Percentiles rank a stretch among this genome's conserved stretches.
Conservation (phyloP, 371 early-diverging fungal genomes). For the Actinomucor elegans region DNA sequence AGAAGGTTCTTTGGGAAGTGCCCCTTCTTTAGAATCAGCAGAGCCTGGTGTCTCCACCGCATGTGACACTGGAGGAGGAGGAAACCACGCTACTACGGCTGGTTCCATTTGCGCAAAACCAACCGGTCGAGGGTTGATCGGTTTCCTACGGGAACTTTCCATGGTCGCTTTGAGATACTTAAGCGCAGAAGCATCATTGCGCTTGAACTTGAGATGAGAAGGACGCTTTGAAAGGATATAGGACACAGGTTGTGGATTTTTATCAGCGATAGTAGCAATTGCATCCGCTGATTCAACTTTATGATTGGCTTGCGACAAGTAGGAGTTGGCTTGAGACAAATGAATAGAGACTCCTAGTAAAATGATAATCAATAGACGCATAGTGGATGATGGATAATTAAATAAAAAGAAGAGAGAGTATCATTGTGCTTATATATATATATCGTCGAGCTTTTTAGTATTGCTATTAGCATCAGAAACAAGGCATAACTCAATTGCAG, state of each 20-base stretch:
- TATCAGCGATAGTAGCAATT: no score
- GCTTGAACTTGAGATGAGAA: neutral
- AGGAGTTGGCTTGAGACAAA: no score
- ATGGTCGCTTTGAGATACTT: slow-evolving; percentile 4
- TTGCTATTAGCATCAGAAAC: no score
- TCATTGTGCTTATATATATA: neutral
- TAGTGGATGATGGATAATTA: neutral
- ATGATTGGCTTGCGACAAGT: no score
- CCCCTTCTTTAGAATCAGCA: neutral
- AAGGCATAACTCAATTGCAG: no score
- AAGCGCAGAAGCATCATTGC: slow-evolving; percentile 4
- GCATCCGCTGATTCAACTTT: no score
- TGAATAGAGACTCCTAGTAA: no score
- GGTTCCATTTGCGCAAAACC: slow-evolving; percentile 1
- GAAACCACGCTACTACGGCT: neutral
- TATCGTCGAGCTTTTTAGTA: no score
- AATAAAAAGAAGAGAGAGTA: neutral
- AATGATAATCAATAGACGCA: neutral
- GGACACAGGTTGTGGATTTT: no score
- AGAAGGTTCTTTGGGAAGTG: neutral
- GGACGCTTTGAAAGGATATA: neutral
- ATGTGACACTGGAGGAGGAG: neutral
- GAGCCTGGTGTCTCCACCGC: neutral
- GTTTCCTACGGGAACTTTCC: neutral
- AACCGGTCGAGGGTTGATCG: neutral